These are phyloP conservation scores for Boletus subparvulus DNA, from an alignment of 768 basidiomycete species.

Conservation along the genomic window DNA sequence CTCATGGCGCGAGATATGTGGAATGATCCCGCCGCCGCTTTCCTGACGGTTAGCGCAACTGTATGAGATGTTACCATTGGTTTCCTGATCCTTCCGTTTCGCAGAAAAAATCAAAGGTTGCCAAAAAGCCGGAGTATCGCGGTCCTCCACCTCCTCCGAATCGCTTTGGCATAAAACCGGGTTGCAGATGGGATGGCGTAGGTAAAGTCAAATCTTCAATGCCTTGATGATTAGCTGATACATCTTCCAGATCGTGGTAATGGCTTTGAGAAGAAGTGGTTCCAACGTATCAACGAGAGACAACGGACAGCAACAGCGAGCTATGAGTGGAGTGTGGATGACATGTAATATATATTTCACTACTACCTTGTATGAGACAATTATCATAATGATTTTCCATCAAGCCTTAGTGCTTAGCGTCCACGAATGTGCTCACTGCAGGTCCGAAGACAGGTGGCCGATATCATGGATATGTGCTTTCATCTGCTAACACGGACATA, in stretches of 20 bases:
- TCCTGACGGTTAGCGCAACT: conserved; percentile 68
- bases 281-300: conserved; percentile 78
- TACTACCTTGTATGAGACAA: background rate
- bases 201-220: conserved; percentile 48
- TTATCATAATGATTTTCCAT: background rate
- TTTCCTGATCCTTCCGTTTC: conserved; percentile 6
- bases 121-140: conserved; percentile 78
- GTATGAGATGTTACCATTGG: background rate
- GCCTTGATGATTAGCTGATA: conserved; percentile 2
- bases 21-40: conserved; percentile 98
- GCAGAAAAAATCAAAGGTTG: conserved; percentile 79
- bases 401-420: background rate
- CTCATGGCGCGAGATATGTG: conserved; percentile 78
- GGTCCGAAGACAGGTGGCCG: background rate
- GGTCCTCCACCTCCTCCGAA: conserved; percentile 93
- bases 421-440: background rate
- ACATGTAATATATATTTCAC: conserved; percentile 61
- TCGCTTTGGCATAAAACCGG: conserved; percentile 92
- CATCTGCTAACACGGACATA: background rate
- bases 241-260: conserved; percentile 71
- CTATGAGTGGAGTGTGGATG: conserved; percentile 86
- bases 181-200: conserved; percentile 98
- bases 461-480: background rate
- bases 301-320: conserved; percentile 70
- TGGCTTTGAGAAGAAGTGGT: conserved; percentile 91